Percentiles rank a stretch among this genome's conserved stretches.
phyloP scores from a whole-genome alignment of 176 grass and related monocot genomes.

The Zizania latifolia region DNA sequence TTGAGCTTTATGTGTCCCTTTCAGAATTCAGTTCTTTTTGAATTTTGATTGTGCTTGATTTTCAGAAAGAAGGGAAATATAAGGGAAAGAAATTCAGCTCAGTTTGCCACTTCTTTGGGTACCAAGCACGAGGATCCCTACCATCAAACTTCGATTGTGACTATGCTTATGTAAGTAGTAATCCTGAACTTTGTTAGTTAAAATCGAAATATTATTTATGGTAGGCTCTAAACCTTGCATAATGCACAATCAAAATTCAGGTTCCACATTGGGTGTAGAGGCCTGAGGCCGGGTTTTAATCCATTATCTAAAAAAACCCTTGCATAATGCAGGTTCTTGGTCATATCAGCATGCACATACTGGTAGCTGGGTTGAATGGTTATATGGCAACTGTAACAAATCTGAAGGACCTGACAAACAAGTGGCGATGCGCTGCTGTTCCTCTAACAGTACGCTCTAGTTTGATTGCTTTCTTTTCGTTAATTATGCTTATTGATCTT shows the following conservation, averaged over 20 bases:
- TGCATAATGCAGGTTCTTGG: conserved; percentile 54
- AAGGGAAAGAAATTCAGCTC: conserved; percentile 65
- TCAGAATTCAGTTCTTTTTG: background rate
- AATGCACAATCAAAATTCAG: too few species aligned
- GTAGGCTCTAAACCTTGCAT: background rate
- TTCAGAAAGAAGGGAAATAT: conserved; percentile 57
- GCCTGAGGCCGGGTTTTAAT: too few species aligned
- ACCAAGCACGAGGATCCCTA: conserved; percentile 60
- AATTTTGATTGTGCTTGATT: conserved; percentile 4
- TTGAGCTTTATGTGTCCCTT: background rate
- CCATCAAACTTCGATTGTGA: conserved; percentile 68
- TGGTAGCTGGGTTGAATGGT: conserved; percentile 50
- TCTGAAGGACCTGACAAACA: conserved; percentile 44
- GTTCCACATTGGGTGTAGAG: too few species aligned
- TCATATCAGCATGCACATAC: conserved; percentile 43
- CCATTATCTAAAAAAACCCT: too few species aligned
- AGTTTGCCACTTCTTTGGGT: conserved; percentile 73
- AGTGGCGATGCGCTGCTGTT: conserved; percentile 65
- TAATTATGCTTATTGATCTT: background rate
- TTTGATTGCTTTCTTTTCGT: background rate
- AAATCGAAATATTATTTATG: background rate
- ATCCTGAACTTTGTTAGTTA: background rate
- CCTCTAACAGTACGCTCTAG: conserved; percentile 43
- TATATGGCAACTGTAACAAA: conserved; percentile 74
- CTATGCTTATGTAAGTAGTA: conserved; percentile 55